Conservation (phyloP, 192 early-diverging fungal species). For the Backusella liffmaniae region DNA sequence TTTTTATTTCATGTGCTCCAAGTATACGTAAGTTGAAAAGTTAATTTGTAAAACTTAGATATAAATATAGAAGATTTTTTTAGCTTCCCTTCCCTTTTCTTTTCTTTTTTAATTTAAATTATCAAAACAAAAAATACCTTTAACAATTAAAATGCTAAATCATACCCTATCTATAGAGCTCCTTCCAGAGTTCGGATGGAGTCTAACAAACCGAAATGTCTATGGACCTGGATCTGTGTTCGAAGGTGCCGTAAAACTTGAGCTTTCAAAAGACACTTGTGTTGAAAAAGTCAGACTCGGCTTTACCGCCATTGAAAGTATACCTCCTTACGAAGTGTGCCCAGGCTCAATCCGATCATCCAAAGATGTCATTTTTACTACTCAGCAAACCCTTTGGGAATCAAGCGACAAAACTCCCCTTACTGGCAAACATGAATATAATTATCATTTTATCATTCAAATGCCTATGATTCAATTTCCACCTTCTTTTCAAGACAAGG, state of each 20-base stretch:
- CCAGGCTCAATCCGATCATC: neutral
- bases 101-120: neutral
- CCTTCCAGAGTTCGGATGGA: conserved; percentile 10
- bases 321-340: neutral
- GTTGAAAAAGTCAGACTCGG: neutral
- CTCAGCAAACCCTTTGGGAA: conserved; percentile 5
- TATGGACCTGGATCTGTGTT: conserved; percentile 27
- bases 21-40: neutral
- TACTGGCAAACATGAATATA: neutral
- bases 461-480: conserved; percentile 29
- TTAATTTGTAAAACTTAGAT: neutral
- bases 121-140: neutral
- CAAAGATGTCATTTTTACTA: conserved; percentile 1
- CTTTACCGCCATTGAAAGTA: conserved; percentile 5
- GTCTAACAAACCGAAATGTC: conserved; percentile 6
- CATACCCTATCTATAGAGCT: conserved; percentile 1
- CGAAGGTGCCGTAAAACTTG: conserved; percentile 19
- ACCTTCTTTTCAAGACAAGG: conserved; percentile 3
- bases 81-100: neutral
- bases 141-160: neutral
- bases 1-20: neutral
- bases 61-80: neutral
- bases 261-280: neutral
- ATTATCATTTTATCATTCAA: conserved; percentile 20
- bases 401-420: neutral